Base-by-base conservation (phyloP, 1,284 basidiomycete genomes). In the Uromyces viciae-fabae region DNA sequence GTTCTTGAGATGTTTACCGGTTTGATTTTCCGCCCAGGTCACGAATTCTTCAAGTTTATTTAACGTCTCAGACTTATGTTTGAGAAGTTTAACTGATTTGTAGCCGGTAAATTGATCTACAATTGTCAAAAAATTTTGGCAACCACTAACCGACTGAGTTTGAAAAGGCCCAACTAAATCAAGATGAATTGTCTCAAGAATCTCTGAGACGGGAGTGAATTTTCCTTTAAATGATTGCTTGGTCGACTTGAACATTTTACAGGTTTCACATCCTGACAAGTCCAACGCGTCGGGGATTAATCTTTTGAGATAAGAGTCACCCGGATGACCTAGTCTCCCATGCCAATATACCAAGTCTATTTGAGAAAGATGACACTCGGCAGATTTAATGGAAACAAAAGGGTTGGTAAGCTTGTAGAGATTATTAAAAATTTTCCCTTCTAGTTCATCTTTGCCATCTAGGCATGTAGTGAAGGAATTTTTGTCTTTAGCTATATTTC, bases 101-200 rank as follows among this genome's bases (percentile, higher is more conserved):
- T 31, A 54, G 2, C 43, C 28, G 3, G 46, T 25, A 28, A 15
- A 17, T 49, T 71, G 68, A 71, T 71, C 68, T 28, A 71, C 42
- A 31, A 71, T 71, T 11, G 38, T 71, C 5, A 71, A 25, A 42
- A 71, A 71, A 40, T 71, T 43, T 28, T 49, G 68, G 42, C 40
- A 71, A 15, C 42, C 68, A 33, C 42, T 28, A 22, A 71, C 42
- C 17, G n/a, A 68, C 4, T 15, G 8, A 28, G 66, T 43, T 25
- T 43, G 43, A 33, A 69, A 46, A 46, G 69, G 43, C 4, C 25
- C 69, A 33, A 72, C 69, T 7, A 72, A 43, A 54, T 72, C 46
- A n/a, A 72, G 14, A 38, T 72, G 69, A n/a, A 76, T 76, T 11
- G 42, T 33, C 33, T 76, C 75, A 8, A 76, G 75, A 76, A 36